Evolutionary conservation across 768 basidiomycete species (phyloP).

Genomic region (Lactarius vividus): DNA sequence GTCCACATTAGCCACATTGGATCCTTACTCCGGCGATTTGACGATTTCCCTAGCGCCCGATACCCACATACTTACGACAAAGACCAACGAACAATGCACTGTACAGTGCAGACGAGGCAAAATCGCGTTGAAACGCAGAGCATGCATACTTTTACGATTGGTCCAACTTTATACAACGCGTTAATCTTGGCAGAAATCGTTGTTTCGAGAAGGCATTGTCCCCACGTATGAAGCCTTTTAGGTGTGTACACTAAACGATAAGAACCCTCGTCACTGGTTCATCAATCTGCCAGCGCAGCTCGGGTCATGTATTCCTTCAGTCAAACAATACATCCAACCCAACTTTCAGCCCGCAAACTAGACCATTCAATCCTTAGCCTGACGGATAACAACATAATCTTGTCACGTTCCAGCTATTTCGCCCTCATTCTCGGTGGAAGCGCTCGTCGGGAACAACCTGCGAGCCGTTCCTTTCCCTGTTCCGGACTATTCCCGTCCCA

Average conservation of each 20-base stretch:
- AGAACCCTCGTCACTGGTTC: not conserved
- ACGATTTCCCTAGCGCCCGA: not conserved
- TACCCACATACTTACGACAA: not conserved
- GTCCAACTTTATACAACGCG: not conserved
- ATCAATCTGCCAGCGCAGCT: not conserved
- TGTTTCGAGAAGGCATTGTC: not conserved
- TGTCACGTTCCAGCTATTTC: not conserved
- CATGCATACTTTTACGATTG: not conserved
- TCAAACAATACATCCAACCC: not conserved
- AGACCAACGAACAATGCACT: not conserved
- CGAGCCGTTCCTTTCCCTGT: not conserved
- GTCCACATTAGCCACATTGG: not conserved
- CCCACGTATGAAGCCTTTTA: not conserved
- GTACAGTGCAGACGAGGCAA: not conserved
- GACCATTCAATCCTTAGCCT: not conserved
- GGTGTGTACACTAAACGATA: not conserved
- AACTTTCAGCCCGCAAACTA: constrained; percentile 1
- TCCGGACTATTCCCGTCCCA: not conserved
- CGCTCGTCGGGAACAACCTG: not conserved
- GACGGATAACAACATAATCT: not conserved
- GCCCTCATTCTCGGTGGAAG: not conserved
- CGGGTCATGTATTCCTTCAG: not conserved
- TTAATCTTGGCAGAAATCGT: not conserved
- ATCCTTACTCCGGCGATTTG: not conserved
- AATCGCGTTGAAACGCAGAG: not conserved